phyloP scores from a whole-genome alignment of 208 protist genomes.

The Strigomonas galati region DNA sequence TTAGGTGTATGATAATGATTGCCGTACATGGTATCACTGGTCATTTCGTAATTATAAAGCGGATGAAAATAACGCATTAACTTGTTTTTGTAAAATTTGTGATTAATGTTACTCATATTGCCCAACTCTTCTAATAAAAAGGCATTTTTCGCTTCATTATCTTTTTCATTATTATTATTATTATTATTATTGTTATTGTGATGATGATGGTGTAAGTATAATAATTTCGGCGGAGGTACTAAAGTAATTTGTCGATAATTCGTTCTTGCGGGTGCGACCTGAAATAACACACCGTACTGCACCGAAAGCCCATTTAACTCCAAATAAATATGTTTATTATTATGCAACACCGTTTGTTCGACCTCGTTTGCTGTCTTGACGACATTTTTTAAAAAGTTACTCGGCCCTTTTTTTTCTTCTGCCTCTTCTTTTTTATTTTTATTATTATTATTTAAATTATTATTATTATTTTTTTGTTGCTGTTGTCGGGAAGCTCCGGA shows the following conservation, averaged over 20 bases:
- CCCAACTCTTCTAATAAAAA: not conserved
- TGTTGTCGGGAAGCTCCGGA: too few species aligned
- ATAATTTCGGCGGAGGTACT: not conserved
- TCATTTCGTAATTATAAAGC: too few species aligned
- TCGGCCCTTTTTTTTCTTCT: not conserved
- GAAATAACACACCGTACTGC: conserved; percentile 11
- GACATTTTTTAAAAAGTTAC: conserved; percentile 10
- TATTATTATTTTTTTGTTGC: conserved; percentile 10
- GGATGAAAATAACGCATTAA: too few species aligned
- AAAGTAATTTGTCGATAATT: conserved; percentile 10
- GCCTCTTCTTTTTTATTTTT: not conserved
- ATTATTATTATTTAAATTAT: conserved; percentile 13
- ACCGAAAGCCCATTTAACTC: conserved; percentile 2
- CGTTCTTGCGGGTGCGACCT: not conserved
- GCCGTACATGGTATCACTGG: not conserved
- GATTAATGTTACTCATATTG: conserved; percentile 1
- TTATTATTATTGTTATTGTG: conserved; percentile 7
- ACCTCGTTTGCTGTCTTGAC: not conserved
- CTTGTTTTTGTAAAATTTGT: not conserved
- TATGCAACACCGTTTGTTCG: conserved; percentile 5
- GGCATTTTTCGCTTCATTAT: not conserved
- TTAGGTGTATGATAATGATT: conserved; percentile 4
- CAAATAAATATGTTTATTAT: conserved; percentile 9
- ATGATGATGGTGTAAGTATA: conserved; percentile 1
- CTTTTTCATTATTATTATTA: not conserved